phyloP scores from a whole-genome alignment of 768 basidiomycete species.

The Tricholoma hemisulphureum region DNA sequence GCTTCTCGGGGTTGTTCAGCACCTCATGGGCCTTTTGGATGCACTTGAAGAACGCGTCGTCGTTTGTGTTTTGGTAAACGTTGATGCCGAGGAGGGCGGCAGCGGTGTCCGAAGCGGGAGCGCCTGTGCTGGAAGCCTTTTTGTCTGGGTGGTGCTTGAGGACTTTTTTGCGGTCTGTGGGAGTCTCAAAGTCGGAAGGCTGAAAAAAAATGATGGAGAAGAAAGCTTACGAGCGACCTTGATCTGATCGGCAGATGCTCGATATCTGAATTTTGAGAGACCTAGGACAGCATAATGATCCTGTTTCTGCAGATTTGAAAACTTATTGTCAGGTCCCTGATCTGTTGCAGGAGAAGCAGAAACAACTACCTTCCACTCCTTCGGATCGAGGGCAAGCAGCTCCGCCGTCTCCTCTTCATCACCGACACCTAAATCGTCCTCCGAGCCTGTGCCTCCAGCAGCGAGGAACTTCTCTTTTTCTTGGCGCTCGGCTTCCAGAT shows the following conservation, averaged over 20 bases:
- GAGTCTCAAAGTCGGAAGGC: background rate
- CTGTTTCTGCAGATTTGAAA: slow-evolving; percentile 76
- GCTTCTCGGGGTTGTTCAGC: slow-evolving; percentile 80
- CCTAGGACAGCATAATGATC: slow-evolving; percentile 98
- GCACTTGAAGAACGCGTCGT: slow-evolving; percentile 99
- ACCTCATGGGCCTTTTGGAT: slow-evolving; percentile 98
- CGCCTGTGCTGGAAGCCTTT: slow-evolving; percentile 51
- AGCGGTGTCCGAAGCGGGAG: slow-evolving; percentile 15
- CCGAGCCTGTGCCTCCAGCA: slow-evolving; percentile 48
- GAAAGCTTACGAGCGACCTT: slow-evolving; percentile 84
- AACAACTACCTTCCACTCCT: slow-evolving; percentile 88
- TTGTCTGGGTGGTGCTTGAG: slow-evolving; percentile 98
- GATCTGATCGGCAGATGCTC: slow-evolving; percentile 87
- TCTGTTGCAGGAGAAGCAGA: background rate
- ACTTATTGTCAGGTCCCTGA: background rate
- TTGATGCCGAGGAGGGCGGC: slow-evolving; percentile 46
- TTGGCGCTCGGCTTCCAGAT: slow-evolving; percentile 41
- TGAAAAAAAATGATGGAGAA: background rate
- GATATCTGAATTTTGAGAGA: slow-evolving; percentile 84
- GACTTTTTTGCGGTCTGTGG: slow-evolving; percentile 96
- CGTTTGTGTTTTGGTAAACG: slow-evolving; percentile 79
- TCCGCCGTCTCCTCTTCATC: slow-evolving; percentile 81
- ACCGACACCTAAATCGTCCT: slow-evolving; percentile 90
- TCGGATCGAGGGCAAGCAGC: slow-evolving; percentile 79
- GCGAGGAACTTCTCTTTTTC: slow-evolving; percentile 44